phyloP scores from a whole-genome alignment of 1,139 yeast species.

The Saccharomyces pastorianus region DNA sequence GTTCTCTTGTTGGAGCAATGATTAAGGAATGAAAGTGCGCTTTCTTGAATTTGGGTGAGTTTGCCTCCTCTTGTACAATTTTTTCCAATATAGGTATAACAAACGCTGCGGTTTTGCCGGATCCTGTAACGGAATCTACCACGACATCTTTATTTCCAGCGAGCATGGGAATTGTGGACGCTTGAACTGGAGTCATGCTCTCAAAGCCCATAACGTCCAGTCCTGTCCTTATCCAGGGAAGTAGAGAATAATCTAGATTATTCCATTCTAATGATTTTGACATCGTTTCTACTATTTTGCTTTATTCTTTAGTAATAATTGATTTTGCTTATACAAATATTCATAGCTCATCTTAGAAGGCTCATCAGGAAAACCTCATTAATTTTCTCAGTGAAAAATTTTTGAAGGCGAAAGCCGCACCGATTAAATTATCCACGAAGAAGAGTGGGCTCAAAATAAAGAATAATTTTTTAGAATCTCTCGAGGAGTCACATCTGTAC shows the following conservation, averaged over 20 bases:
- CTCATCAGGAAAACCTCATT: background rate
- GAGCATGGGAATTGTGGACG: constrained; percentile 84
- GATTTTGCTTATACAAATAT: background rate
- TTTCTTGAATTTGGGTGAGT: constrained; percentile 34
- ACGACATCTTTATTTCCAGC: constrained; percentile 90
- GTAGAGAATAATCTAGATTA: constrained; percentile 29
- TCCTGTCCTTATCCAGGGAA: constrained; percentile 48
- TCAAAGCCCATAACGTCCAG: constrained; percentile 65
- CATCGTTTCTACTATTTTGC: constrained; percentile 11
- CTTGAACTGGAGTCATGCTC: constrained; percentile 95
- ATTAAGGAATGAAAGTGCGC: constrained; percentile 72
- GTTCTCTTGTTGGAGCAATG: constrained; percentile 85
- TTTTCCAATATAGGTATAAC: constrained; percentile 74
- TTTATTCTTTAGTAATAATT: background rate
- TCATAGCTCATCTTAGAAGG: background rate
- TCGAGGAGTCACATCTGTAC: background rate
- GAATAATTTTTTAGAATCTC: background rate
- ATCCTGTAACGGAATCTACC: constrained; percentile 94
- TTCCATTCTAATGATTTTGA: constrained; percentile 35
- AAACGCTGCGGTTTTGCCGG: constrained; percentile 90
- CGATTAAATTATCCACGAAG: too few relatives aligned
- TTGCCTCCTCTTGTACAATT: constrained; percentile 34
- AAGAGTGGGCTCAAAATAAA: background rate
- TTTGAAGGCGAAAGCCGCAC: background rate
- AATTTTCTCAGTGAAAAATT: background rate